Evolutionary conservation across 192 early-diverging fungal species (phyloP).

Genomic region (Borealophlyctis nickersoniae): DNA sequence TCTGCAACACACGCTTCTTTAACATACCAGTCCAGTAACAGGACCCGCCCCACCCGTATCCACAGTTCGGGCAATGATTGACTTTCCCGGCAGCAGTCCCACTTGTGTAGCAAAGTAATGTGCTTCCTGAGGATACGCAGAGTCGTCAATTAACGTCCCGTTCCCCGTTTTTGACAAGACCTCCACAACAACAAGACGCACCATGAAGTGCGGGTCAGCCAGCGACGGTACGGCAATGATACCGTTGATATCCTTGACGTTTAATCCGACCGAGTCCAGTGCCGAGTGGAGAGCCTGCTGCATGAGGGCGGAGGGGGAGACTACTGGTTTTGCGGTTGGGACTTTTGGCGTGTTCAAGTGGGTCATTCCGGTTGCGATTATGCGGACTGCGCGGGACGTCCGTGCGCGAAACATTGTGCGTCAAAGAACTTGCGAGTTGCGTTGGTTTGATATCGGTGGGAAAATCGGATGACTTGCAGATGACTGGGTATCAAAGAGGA

Average conservation of each 20-base stretch:
- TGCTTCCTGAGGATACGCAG: too few relatives aligned
- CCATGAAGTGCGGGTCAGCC: constrained; percentile 44
- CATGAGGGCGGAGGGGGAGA: constrained; percentile 37
- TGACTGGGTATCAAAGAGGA: too few relatives aligned
- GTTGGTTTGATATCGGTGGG: too few relatives aligned
- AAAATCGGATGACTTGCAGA: too few relatives aligned
- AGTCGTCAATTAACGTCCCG: too few relatives aligned
- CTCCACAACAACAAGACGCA: too few relatives aligned
- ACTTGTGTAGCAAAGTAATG: constrained; percentile 33
- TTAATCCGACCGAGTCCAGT: constrained; percentile 23
- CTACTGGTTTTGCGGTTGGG: constrained; percentile 3
- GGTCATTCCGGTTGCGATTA: constrained; percentile 43
- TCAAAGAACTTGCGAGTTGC: too few relatives aligned
- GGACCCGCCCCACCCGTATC: constrained; percentile 45
- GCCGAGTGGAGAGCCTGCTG: constrained; percentile 33
- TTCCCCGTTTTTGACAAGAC: too few relatives aligned
- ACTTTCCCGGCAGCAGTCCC: constrained; percentile 38
- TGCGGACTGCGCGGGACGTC: constrained; percentile 20
- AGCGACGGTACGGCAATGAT: constrained; percentile 44
- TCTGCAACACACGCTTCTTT: too few relatives aligned
- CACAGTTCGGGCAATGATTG: constrained; percentile 34
- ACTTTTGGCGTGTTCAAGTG: constrained; percentile 21
- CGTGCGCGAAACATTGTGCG: constrained; percentile 25
- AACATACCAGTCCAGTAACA: constrained; percentile 29
- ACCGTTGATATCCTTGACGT: constrained; percentile 37